Percentiles rank a stretch among this genome's conserved stretches.
Conservation (phyloP, 2,329 filamentous ascomycete species). For the Fusarium sp. region DNA sequence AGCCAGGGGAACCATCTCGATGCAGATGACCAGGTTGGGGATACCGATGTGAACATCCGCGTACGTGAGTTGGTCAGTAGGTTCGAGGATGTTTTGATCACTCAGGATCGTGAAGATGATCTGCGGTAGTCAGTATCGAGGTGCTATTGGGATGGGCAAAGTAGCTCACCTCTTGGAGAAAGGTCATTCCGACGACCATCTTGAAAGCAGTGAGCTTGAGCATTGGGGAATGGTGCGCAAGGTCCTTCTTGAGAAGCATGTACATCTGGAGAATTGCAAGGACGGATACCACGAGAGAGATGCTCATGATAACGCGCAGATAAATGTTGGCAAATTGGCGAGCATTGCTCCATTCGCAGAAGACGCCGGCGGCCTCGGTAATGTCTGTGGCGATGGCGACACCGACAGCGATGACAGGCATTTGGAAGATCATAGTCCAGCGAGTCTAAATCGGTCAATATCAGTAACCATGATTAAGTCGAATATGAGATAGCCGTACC, state of each 20-base stretch:
- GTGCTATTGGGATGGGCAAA: rapidly evolving
- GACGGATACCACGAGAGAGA: conserved; percentile 34
- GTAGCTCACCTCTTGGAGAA: conserved; percentile 34
- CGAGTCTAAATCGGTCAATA: conserved; percentile 13
- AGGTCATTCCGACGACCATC: conserved; percentile 33
- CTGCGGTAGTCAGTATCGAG: not conserved
- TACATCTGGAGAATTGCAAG: conserved; percentile 38
- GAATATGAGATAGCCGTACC: not conserved
- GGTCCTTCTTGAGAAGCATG: conserved; percentile 30
- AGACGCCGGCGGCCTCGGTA: conserved; percentile 34
- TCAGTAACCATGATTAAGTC: rapidly evolving
- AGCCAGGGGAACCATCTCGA: conserved; percentile 40
- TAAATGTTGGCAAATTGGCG: conserved; percentile 37
- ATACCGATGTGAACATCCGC: conserved; percentile 43
- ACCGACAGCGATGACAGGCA: conserved; percentile 30
- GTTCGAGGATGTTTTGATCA: conserved; percentile 22
- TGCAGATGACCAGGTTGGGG: conserved; percentile 38
- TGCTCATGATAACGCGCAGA: conserved; percentile 6
- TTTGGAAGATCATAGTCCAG: conserved; percentile 45
- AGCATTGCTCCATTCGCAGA: conserved; percentile 31
- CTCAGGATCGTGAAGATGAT: conserved; percentile 39
- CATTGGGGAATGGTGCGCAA: conserved; percentile 37
- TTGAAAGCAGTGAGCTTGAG: conserved; percentile 44
- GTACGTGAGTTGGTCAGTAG: conserved; percentile 35
- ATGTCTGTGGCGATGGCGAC: conserved; percentile 32